Evolutionary conservation across 257 asterid species (phyloP).

Genomic region (Solanum pimpinellifolium): DNA sequence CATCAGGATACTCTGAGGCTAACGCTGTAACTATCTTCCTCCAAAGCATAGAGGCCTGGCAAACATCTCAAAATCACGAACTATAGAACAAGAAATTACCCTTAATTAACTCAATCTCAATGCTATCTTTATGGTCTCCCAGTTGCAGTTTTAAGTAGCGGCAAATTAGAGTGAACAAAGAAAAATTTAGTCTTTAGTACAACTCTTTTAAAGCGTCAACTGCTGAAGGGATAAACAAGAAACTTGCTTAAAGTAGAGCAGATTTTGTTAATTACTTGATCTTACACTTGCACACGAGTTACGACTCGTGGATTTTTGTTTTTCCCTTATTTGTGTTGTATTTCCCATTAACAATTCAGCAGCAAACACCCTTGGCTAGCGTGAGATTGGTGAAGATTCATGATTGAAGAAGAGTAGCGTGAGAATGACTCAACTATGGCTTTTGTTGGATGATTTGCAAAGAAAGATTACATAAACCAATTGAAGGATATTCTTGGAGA

Average conservation of each 20-base stretch:
- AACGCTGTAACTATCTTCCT: conserved; percentile 56
- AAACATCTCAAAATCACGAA: conserved; percentile 8
- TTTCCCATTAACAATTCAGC: not conserved
- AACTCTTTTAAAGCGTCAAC: not conserved
- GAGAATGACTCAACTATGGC: not conserved
- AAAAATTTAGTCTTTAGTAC: not conserved
- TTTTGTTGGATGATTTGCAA: not conserved
- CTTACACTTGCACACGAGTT: not conserved
- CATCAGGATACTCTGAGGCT: conserved; percentile 80
- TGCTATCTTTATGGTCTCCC: not conserved
- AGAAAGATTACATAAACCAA: not conserved
- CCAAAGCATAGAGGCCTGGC: conserved; percentile 97
- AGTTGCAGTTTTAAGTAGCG: not conserved
- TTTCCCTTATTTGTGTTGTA: not conserved
- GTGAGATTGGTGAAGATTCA: not conserved
- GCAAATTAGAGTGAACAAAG: not conserved
- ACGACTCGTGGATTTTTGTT: not conserved
- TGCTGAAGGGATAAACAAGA: not conserved
- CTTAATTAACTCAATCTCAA: not conserved
- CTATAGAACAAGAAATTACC: not conserved
- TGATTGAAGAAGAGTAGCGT: not conserved
- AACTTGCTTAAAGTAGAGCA: not conserved
- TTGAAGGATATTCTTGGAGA: not conserved
- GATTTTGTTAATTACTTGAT: not conserved
- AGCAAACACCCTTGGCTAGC: not conserved